Percentiles rank a stretch among this genome's conserved stretches.
These are phyloP conservation scores for Pecoramyces ruminantium DNA, from an alignment of 192 early-diverging fungal genomes.

Conservation along the genomic window DNA sequence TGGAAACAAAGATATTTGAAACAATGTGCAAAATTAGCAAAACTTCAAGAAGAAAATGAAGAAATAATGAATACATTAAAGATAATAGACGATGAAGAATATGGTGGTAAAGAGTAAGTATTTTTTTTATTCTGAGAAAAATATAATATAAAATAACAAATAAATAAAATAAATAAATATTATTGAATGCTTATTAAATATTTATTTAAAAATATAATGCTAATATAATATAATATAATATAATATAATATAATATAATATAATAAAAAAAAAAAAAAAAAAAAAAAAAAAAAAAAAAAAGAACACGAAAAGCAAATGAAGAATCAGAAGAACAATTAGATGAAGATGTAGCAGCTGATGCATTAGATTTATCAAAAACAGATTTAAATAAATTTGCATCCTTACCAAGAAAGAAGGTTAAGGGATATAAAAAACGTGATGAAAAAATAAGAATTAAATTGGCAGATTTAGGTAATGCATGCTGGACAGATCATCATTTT, in stretches of 20 bases:
- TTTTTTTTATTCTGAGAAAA: not conserved
- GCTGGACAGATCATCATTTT: constrained; percentile 90
- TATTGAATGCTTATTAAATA: too few species aligned
- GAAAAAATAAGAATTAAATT: constrained; percentile 56
- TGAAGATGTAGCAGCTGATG: not conserved
- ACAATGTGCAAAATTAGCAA: not conserved
- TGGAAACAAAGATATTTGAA: not conserved
- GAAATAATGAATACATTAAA: not conserved
- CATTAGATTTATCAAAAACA: not conserved
- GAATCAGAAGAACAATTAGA: not conserved
- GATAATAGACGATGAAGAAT: not conserved
- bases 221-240: too few species aligned
- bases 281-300: too few species aligned
- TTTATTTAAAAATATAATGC: too few species aligned
- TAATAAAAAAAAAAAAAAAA: too few species aligned
- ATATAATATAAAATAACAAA: not conserved
- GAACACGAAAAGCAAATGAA: not conserved
- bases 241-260: too few species aligned
- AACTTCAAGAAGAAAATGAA: not conserved
- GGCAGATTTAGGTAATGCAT: constrained; percentile 91
- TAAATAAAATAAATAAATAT: not conserved
- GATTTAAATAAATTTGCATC: not conserved
- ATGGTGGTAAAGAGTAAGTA: not conserved
- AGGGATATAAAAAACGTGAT: not conserved
- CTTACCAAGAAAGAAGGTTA: not conserved